Evolutionary conservation across 768 basidiomycete species (phyloP), one percentile per base, ranked within the genome.

Genomic region (Macrolepiota fuliginosa): DNA sequence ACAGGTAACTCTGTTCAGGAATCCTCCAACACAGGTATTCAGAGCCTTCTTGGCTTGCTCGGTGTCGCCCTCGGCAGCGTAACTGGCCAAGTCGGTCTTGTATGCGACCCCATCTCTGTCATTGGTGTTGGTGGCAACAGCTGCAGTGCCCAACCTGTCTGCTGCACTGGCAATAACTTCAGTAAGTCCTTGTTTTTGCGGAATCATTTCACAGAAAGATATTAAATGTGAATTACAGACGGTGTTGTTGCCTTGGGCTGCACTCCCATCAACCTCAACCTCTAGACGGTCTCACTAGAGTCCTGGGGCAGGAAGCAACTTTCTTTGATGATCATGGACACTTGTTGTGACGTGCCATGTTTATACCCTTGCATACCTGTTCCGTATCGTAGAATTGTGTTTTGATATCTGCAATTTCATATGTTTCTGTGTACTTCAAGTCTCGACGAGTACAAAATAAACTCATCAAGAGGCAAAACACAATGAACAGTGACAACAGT

Each of bases 401-500:
- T 46, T 27, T 47, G 29, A 32, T 32, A 32, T 32, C 29, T 7
- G 29, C 29, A 32, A 45, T n/a, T 45, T n/a, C 17, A 15, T 45
- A 15, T 45, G 29, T 19, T 17, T n/a, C 15, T 45, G 42, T 45
- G 15, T 19, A 17, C 42, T 45, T 1, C 2, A 0, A n/a, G 7
- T 19, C 42, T 19, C 7, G 0, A 3, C 1, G 5, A n/a, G n/a
- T 9, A 17, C 42, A n/a, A 7, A 19, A 19, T 19, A 45, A 45
- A 45, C n/a, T n/a, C n/a, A n/a, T n/a, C n/a, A 45, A 45, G 17
- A 17, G 17, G 7, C 7, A 45, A n/a, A n/a, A 19, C 42, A 9
- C 17, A 32, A 42, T 13, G 24, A 49, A 10, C 4, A 4, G 6
- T 66, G 65, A 66, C 55, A 57, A 66, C 61, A 64, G 63, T 64